Evolutionary conservation across 2,329 filamentous ascomycete genomes (phyloP).

Genomic region (Berkeleyomyces basicola): DNA sequence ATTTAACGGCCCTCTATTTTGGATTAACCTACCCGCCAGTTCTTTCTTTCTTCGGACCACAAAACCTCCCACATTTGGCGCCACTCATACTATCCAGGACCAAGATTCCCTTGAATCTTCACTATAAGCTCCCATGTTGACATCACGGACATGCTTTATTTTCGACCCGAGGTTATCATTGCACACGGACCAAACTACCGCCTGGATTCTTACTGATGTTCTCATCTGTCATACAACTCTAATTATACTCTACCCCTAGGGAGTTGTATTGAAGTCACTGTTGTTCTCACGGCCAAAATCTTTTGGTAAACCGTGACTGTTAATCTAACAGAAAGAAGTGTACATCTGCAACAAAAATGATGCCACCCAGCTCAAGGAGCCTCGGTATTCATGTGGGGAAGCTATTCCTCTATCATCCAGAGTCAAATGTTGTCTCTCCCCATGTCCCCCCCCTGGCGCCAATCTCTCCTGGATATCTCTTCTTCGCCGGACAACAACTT

Average conservation of each 20-base stretch:
- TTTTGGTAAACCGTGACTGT: no score
- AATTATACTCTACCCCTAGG: no score
- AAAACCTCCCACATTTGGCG: neutral
- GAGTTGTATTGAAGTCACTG: no score
- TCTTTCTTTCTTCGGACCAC: neutral
- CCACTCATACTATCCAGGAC: neutral
- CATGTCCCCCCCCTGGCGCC: neutral
- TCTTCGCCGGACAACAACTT: neutral
- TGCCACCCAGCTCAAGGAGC: no score
- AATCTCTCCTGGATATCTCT: neutral
- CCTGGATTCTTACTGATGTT: no score
- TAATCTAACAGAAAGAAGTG: no score
- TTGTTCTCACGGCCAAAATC: no score
- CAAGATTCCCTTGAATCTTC: neutral
- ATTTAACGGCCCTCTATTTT: neutral
- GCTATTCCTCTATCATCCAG: neutral
- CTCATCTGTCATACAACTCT: no score
- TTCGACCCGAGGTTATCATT: no score
- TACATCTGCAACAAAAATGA: no score
- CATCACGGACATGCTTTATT: neutral
- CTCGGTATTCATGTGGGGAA: no score
- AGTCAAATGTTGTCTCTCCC: neutral
- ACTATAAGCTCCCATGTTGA: neutral
- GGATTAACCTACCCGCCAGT: neutral
- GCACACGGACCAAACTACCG: no score